Evolutionary conservation across 2,329 filamentous ascomycete species (phyloP), one percentile per base, ranked within the genome.

Genomic region (Penicillium rolfsii): DNA sequence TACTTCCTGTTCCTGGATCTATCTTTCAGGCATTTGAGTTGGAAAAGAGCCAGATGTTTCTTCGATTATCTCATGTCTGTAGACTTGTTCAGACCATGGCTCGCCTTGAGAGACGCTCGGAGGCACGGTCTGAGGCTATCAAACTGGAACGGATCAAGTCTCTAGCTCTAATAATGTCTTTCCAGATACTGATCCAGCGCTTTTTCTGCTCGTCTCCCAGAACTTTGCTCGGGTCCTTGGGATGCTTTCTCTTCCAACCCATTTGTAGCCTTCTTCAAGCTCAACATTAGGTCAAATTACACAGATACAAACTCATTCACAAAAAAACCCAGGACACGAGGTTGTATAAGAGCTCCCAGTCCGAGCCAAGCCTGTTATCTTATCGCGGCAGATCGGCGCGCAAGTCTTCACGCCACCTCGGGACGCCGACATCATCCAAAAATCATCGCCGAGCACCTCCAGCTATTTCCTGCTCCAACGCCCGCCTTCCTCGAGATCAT

Each of bases 391-490:
- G 58, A 64, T 64, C 60, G 43, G 14, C 41, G 59, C 50, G 48
- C 50, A 57, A 52, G 28, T 59, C 57, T 59, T 64, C 55, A 63
- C 66, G 65, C 64, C 64, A 67, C 65, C 64, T 61, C 65, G 59
- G 59, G 56, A 60, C 24, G 41, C 45, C 60, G 52, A 55, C 63
- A 64, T 64, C 63, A 61, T 62, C 52, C 26, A 26, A 24, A 57
- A 57, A 62, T 52, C 52, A 52, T 50, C 48, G 12, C 24, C n/a
- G 11, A 49, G 41, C 38, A 35, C 46, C 48, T 43, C 57, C 52
- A 33, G 19, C 58, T 41, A 7, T 14, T 48, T 43, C 41, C 40
- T 50, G 41, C 24, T 46, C 54, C 33, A 28, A 41, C 48, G 45
- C 36, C 48, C 33, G 50, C 24, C 46, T 35, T 46, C 24, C 35